Evolutionary conservation across 2,329 filamentous ascomycete genomes (phyloP), one percentile per base, ranked within the genome.

Genomic region (Zopfia rhizophila): DNA sequence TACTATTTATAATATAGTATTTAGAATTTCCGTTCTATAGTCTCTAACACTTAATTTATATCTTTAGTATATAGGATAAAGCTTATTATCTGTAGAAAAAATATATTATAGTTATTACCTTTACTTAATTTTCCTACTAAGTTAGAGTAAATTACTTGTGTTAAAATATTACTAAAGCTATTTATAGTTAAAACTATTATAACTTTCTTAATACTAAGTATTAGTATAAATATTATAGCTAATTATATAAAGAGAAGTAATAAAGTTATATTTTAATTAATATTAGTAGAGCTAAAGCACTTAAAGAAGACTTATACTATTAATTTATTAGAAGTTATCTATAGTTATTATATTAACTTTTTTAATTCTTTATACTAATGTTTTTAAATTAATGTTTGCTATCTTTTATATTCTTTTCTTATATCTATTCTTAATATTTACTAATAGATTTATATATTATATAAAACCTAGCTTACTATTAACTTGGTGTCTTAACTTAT

Each of bases 71-170:
- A 10, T 18, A 18, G 18, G 8, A 17, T 17, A 21, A 14, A 36
- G 32, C 32, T 36, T 21, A 36, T 10, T 8, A 22, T 36, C 32
- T 27, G 14, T 25, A 38, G 21, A n/a, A 38, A 22, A 38, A 17
- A 16, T 2, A n/a, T 22, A 2, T 38, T 14, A 23, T 38, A 24
- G 6, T 17, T 6, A 6, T 38, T 11, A 27, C 11, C 35, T 17
- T n/a, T 2, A 17, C 19, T 25, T 11, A n/a, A n/a, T n/a, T n/a
- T n/a, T n/a, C n/a, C n/a, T n/a, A n/a, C n/a, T n/a, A n/a, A n/a
- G n/a, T n/a, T n/a, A n/a, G n/a, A n/a, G n/a, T n/a, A n/a, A n/a
- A n/a, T n/a, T n/a, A n/a, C n/a, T n/a, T n/a, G n/a, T n/a, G n/a
- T n/a, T n/a, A n/a, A n/a, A n/a, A n/a, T n/a, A n/a, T n/a, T n/a